phyloP scores from a whole-genome alignment of 106 monocot genomes.

The Chionographis japonica region DNA sequence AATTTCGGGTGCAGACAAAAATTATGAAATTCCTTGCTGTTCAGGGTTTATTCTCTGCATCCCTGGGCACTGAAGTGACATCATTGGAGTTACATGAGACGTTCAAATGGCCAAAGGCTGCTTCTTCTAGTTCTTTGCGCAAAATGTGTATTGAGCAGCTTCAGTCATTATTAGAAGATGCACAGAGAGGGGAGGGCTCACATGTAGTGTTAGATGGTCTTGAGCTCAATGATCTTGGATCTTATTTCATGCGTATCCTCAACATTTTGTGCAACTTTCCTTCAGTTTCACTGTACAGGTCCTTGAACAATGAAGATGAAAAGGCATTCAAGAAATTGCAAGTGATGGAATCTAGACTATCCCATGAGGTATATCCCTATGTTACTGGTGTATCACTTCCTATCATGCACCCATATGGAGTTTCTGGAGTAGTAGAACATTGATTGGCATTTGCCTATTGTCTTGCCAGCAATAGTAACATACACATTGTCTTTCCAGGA shows the following conservation, averaged over 20 bases:
- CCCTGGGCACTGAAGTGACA: slow-evolving; percentile 87
- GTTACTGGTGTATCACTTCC: neutral
- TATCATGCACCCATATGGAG: too few species aligned
- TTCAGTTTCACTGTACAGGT: slow-evolving; percentile 79
- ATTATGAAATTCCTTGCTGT: slow-evolving; percentile 91
- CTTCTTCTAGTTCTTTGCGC: slow-evolving; percentile 62
- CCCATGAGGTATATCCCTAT: slow-evolving; percentile 48
- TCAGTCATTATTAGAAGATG: slow-evolving; percentile 86
- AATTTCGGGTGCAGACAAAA: slow-evolving; percentile 65
- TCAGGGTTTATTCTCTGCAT: slow-evolving; percentile 94
- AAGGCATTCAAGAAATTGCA: slow-evolving; percentile 75
- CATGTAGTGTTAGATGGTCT: slow-evolving; percentile 10
- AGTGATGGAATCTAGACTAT: slow-evolving; percentile 58
- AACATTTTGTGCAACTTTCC: slow-evolving; percentile 78
- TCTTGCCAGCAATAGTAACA: too few species aligned
- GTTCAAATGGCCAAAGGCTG: slow-evolving; percentile 89
- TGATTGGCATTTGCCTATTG: too few species aligned
- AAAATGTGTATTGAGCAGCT: slow-evolving; percentile 77
- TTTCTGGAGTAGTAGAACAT: too few species aligned
- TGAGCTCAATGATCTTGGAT: slow-evolving; percentile 74
- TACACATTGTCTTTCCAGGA: too few species aligned
- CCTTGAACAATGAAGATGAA: slow-evolving; percentile 66
- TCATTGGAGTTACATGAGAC: slow-evolving; percentile 97
- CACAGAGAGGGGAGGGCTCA: slow-evolving; percentile 61
- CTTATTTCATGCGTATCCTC: slow-evolving; percentile 72